Percentiles rank a stretch among this genome's conserved stretches.
These are phyloP conservation scores for Sanghuangporus sanghuang DNA, from an alignment of 1,284 basidiomycete genomes.

Conservation along the genomic window DNA sequence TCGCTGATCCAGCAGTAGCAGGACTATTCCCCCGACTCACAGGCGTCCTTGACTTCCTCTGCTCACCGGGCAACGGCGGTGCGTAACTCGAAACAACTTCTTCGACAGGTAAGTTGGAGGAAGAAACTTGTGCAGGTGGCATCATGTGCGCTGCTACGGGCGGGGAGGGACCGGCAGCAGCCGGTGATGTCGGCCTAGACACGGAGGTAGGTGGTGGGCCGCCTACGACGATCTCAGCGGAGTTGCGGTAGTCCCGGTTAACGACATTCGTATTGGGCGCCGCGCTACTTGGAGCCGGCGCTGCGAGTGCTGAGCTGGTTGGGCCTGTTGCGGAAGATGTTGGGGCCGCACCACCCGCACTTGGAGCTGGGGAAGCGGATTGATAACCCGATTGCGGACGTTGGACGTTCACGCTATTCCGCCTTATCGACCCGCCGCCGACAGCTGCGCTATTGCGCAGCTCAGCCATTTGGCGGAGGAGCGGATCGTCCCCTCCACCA, in stretches of 20 bases:
- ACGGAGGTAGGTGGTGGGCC: conserved; percentile 45
- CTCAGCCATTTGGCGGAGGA: conserved; percentile 66
- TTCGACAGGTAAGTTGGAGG: conserved; percentile 47
- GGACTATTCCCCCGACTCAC: conserved; percentile 43
- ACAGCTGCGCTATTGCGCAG: conserved; percentile 32
- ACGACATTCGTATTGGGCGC: neutral
- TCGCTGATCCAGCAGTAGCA: conserved; percentile 18
- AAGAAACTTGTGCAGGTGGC: conserved; percentile 43
- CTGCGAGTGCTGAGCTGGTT: conserved; percentile 2
- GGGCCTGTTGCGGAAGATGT: conserved; percentile 8
- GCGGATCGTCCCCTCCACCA: conserved; percentile 58
- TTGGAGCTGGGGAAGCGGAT: conserved; percentile 27
- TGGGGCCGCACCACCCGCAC: conserved; percentile 15
- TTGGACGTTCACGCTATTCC: conserved; percentile 21
- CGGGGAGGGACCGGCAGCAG: conserved; percentile 22
- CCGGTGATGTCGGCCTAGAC: conserved; percentile 72
- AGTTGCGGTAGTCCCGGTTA: conserved; percentile 49
- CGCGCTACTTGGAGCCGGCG: conserved; percentile 5
- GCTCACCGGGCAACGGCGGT: conserved; percentile 85
- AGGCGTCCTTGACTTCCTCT: conserved; percentile 45
- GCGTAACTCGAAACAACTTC: conserved; percentile 77
- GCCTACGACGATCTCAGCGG: conserved; percentile 74
- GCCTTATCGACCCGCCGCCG: conserved; percentile 26
- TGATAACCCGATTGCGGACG: conserved; percentile 17
- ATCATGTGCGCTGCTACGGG: conserved; percentile 75